Evolutionary conservation across 2,329 filamentous ascomycete genomes (phyloP).

Genomic region (Fusarium falciforme): DNA sequence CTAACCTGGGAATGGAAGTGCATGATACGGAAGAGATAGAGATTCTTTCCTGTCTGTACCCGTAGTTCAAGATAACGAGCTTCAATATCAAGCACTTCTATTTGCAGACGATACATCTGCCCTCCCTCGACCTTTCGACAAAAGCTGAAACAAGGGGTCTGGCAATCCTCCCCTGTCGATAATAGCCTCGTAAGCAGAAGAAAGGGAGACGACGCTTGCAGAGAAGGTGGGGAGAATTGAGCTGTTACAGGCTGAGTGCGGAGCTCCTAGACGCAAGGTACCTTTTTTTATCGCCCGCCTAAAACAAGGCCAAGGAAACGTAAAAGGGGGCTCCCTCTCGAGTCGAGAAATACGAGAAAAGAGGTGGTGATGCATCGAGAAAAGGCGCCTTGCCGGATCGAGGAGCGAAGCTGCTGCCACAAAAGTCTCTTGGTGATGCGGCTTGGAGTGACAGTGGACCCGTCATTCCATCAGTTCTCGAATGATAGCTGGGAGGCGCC

Average conservation of each 20-base stretch:
- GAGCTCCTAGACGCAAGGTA: slow-evolving; percentile 16
- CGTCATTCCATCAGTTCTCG: slow-evolving; percentile 34
- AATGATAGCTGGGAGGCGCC: slow-evolving; percentile 23
- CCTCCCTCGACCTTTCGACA: background rate
- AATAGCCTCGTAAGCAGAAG: background rate
- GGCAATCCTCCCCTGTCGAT: background rate
- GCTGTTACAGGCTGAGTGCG: slow-evolving; percentile 20
- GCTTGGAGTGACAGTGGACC: slow-evolving; percentile 23
- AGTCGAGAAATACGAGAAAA: slow-evolving; percentile 29
- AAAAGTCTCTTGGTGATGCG: slow-evolving; percentile 15
- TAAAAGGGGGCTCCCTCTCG: slow-evolving; percentile 27
- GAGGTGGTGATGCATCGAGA: slow-evolving; percentile 29
- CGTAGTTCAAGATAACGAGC: background rate
- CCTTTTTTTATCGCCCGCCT: slow-evolving; percentile 13
- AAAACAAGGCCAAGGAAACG: slow-evolving; percentile 26
- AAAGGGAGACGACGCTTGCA: slow-evolving; percentile 2
- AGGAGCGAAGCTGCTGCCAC: slow-evolving; percentile 12
- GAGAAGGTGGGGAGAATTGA: slow-evolving; percentile 4
- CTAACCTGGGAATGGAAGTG: background rate
- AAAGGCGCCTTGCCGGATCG: slow-evolving; percentile 25
- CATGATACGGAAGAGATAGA: background rate
- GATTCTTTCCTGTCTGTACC: background rate
- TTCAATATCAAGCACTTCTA: background rate
- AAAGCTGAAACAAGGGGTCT: slow-evolving; percentile 15
- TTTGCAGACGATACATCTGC: background rate